Evolutionary conservation across 495 filamentous ascomycete genomes (phyloP), one percentile per base, ranked within the genome.

Genomic region (Hypoxylon trugodes): DNA sequence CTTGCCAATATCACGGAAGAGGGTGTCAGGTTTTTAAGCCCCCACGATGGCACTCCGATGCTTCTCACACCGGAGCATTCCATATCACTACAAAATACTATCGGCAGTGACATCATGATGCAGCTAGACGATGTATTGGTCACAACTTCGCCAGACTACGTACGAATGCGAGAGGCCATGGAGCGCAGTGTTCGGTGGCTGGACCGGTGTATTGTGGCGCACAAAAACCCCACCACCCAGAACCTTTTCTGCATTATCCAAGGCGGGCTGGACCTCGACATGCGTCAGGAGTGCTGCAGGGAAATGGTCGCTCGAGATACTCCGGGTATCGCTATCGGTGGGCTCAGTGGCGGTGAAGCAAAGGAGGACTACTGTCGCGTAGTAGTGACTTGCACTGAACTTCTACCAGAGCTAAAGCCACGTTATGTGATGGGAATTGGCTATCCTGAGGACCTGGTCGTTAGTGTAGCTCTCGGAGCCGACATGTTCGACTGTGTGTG

Each of bases 401-500:
- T 95, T 46, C 82, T 98, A 15, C 95, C 95, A 0, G 92, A 96
- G 48, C 76, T 89, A 42, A 98, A 98, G 72, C 95, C 95, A 3
- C 82, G 95, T 73, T 98, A 98, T 76, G 95, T 98, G 30, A 98
- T 98, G 96, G 95, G 95, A 12, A 92, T 98, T 61, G 92, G 95
- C 25, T 98, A 97, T 72, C 95, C 95, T 1, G 95, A 97, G 72
- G 95, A 98, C 74, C 80, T 98, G 49, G 80, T 98, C 9, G 92
- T 98, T 10, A 92, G 90, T 47, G 82, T 96, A 9, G 95, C 95
- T 8, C 83, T 98, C 4, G 95, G 95, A 3, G 95, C 96, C 18
- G 95, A 98, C 72, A 98, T 98, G 96, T 98, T 98, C 74, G 95
- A 98, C 77, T 98, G 96, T 69, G 95, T 98, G 4, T 98, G 96